phyloP scores from a whole-genome alignment of 495 filamentous ascomycete genomes.

The Lepraria neglecta region DNA sequence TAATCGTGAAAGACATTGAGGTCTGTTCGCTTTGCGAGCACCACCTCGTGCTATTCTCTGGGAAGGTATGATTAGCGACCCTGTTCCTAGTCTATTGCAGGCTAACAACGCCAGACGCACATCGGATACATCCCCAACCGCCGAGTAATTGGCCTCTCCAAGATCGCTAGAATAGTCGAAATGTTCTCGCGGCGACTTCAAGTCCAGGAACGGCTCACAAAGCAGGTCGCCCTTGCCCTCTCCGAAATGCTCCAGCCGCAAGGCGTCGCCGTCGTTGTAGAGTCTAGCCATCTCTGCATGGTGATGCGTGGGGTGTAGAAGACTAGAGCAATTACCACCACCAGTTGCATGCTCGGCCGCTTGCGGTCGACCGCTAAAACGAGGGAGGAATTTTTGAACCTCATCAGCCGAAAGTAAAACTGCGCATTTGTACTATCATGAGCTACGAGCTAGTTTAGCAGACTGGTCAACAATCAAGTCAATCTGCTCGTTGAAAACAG shows the following conservation, averaged over 20 bases:
- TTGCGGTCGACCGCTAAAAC: constrained; percentile 88
- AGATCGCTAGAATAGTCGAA: constrained; percentile 90
- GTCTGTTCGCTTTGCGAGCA: constrained; percentile 93
- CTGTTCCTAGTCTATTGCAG: not conserved
- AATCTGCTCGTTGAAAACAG: no score
- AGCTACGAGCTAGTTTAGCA: constrained; percentile 1
- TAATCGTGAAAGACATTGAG: constrained; percentile 95
- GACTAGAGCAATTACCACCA: constrained; percentile 75
- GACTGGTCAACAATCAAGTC: no score
- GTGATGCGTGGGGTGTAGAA: constrained; percentile 94
- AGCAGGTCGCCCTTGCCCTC: constrained; percentile 87
- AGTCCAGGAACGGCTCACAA: constrained; percentile 89
- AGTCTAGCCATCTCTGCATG: constrained; percentile 93
- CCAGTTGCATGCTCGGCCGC: constrained; percentile 88
- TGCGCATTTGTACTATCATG: not conserved
- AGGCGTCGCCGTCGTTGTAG: constrained; percentile 93
- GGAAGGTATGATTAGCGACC: constrained; percentile 52
- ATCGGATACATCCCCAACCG: constrained; percentile 89
- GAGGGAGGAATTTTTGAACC: constrained; percentile 82
- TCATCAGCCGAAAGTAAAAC: constrained; percentile 55
- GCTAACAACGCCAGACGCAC: constrained; percentile 61
- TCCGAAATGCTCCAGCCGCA: constrained; percentile 83
- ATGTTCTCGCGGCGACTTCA: constrained; percentile 94
- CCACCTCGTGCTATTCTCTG: constrained; percentile 89
- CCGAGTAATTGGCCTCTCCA: constrained; percentile 85